Evolutionary conservation across 2,329 filamentous ascomycete genomes (phyloP).

Genomic region (Leptographium radiaticola): DNA sequence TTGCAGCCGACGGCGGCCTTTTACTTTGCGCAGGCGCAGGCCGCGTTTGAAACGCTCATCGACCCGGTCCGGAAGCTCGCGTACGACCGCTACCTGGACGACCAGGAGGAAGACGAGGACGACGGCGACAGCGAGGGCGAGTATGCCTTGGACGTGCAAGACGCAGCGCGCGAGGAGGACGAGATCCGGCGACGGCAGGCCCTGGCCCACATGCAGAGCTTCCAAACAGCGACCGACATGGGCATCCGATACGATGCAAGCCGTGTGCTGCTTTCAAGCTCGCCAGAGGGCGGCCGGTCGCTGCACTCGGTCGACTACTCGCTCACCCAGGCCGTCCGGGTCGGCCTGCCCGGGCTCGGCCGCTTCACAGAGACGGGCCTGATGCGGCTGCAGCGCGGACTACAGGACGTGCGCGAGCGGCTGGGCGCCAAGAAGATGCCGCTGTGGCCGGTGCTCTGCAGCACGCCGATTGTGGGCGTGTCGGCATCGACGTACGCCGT

Average conservation of each 20-base stretch:
- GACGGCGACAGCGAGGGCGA: slow-evolving; percentile 9
- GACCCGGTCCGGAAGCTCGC: slow-evolving; percentile 26
- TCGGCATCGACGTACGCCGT: slow-evolving; percentile 27
- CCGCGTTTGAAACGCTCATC: slow-evolving; percentile 34
- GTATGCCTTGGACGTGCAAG: neutral
- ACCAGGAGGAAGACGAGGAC: slow-evolving; percentile 14
- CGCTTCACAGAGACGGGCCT: slow-evolving; percentile 9
- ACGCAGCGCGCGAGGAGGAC: neutral
- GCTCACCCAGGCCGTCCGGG: slow-evolving; percentile 24
- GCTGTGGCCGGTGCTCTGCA: slow-evolving; percentile 8
- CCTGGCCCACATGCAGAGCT: slow-evolving; percentile 12
- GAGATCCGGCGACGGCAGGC: slow-evolving; percentile 1
- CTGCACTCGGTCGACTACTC: slow-evolving; percentile 24
- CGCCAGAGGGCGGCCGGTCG: neutral
- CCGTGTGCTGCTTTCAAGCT: slow-evolving; percentile 5
- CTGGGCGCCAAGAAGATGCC: neutral
- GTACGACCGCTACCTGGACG: slow-evolving; percentile 22
- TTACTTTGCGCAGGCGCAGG: slow-evolving; percentile 27
- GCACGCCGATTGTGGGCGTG: slow-evolving; percentile 23
- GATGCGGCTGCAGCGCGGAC: slow-evolving; percentile 6
- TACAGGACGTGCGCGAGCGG: neutral
- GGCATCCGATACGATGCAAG: slow-evolving; percentile 24
- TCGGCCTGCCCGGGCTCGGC: slow-evolving; percentile 21
- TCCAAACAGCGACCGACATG: slow-evolving; percentile 23
- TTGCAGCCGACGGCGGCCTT: slow-evolving; percentile 24